Evolutionary conservation across 2,329 filamentous ascomycete genomes (phyloP).

Genomic region (Aspergillus sp.): DNA sequence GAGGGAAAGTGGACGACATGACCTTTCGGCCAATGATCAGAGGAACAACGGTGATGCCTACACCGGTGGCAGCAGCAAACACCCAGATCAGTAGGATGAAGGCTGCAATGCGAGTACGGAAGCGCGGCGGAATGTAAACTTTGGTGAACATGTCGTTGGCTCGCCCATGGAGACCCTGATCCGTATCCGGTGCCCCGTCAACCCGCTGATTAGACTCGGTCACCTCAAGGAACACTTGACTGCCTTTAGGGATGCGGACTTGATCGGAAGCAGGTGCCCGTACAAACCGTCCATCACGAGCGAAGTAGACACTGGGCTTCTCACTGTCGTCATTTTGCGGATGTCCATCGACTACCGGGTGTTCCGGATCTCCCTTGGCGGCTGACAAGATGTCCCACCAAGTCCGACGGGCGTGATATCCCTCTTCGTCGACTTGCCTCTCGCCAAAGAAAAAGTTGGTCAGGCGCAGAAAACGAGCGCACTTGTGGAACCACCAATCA

Average conservation of each 20-base stretch:
- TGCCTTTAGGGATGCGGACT: conserved; percentile 86
- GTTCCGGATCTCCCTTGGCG: conserved; percentile 41
- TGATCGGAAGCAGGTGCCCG: conserved; percentile 93
- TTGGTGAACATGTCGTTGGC: conserved; percentile 65
- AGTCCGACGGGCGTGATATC: conserved; percentile 61
- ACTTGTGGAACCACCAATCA: conserved; percentile 92
- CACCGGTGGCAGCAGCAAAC: conserved; percentile 85
- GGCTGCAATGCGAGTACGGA: conserved; percentile 74
- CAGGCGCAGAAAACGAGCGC: conserved; percentile 75
- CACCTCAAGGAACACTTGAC: conserved; percentile 76
- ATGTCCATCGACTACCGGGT: conserved; percentile 38
- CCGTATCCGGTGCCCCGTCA: conserved; percentile 59
- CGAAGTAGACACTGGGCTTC: conserved; percentile 54
- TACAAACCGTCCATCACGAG: conserved; percentile 78
- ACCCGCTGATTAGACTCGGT: conserved; percentile 65
- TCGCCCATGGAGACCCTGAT: conserved; percentile 62
- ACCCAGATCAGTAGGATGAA: conserved; percentile 92
- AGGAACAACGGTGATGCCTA: conserved; percentile 82
- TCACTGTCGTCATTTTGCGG: conserved; percentile 39
- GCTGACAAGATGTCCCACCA: conserved; percentile 52
- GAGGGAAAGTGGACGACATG: conserved; percentile 71
- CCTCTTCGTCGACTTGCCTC: conserved; percentile 78
- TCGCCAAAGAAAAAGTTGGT: conserved; percentile 94
- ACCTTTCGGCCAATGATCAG: conserved; percentile 80
- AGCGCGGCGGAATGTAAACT: conserved; percentile 82